phyloP scores from a whole-genome alignment of 2,329 filamentous ascomycete genomes.

The Lachnellula cervina region DNA sequence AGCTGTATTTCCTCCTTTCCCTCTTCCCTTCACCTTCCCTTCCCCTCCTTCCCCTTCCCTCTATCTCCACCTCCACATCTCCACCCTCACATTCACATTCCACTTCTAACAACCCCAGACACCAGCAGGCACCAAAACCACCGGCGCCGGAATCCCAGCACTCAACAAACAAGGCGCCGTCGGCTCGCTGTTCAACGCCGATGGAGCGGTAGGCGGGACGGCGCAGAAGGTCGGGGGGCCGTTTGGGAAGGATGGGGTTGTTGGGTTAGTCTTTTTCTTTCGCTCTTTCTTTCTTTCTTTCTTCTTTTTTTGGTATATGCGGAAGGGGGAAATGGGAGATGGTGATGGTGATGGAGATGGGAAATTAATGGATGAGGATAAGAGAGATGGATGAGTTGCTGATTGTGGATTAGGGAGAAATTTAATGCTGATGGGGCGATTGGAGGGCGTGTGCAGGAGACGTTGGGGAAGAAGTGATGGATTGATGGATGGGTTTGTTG shows the following conservation, averaged over 20 bases:
- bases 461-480: constrained; percentile 26
- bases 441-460: constrained; percentile 34
- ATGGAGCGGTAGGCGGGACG: constrained; percentile 33
- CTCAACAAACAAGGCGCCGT: constrained; percentile 32
- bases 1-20: no score
- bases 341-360: not conserved
- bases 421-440: constrained; percentile 34
- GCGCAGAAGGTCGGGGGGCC: constrained; percentile 36
- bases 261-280: constrained; percentile 25
- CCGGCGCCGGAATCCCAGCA: constrained; percentile 4
- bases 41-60: no score
- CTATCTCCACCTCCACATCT: no score
- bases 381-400: not conserved
- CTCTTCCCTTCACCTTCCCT: no score
- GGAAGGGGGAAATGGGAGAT: no score
- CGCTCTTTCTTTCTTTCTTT: not conserved
- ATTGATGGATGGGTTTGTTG: no score
- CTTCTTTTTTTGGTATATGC: no score
- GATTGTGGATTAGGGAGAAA: constrained; percentile 23
- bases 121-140: no score
- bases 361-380: not conserved
- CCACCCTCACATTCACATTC: no score
- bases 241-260: constrained; percentile 31
- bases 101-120: no score
- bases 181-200: constrained; percentile 33